Percentiles rank a stretch among this genome's conserved stretches.
Conservation (phyloP, 1,139 yeast genomes). For the Blastobotrys petasosporus region DNA sequence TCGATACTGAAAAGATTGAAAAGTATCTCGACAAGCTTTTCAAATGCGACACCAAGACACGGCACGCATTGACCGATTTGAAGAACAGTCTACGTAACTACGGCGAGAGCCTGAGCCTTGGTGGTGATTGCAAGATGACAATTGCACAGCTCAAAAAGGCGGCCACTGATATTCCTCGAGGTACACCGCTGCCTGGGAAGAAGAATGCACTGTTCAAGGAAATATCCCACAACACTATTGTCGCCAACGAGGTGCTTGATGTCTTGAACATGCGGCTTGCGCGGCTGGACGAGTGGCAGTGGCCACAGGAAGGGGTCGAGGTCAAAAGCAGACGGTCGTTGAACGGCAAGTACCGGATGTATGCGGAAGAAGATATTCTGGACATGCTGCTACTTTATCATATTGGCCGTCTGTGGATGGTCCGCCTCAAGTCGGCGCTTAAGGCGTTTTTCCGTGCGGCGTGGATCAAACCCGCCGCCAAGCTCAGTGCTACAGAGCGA, state of each 20-base stretch:
- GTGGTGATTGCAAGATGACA: not conserved
- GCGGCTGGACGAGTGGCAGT: slow-evolving; percentile 15
- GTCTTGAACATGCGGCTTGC: slow-evolving; percentile 18
- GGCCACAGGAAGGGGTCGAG: slow-evolving; percentile 16
- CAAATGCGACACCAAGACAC: slow-evolving; percentile 2
- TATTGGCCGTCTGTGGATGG: slow-evolving; percentile 16
- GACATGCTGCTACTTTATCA: slow-evolving; percentile 15
- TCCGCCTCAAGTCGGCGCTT: not conserved
- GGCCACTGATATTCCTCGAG: slow-evolving; percentile 5
- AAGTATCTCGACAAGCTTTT: slow-evolving; percentile 15
- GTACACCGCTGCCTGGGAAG: slow-evolving; percentile 11
- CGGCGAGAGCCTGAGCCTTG: slow-evolving; percentile 6
- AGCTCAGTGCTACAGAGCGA: slow-evolving; percentile 4
- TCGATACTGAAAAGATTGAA: slow-evolving; percentile 8
- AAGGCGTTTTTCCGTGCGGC: slow-evolving; percentile 5
- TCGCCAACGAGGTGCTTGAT: slow-evolving; percentile 16
- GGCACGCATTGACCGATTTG: slow-evolving; percentile 8
- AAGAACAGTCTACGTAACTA: slow-evolving; percentile 8
- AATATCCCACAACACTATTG: slow-evolving; percentile 10
- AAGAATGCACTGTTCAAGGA: slow-evolving; percentile 12
- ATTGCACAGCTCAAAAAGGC: not conserved
- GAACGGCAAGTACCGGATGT: slow-evolving; percentile 19
- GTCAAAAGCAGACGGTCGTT: slow-evolving; percentile 15
- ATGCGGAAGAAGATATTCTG: slow-evolving; percentile 18
- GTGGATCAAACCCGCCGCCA: slow-evolving; percentile 6